Conservation (phyloP, 352 stramenopile species). For the Blastocystis sp. region DNA sequence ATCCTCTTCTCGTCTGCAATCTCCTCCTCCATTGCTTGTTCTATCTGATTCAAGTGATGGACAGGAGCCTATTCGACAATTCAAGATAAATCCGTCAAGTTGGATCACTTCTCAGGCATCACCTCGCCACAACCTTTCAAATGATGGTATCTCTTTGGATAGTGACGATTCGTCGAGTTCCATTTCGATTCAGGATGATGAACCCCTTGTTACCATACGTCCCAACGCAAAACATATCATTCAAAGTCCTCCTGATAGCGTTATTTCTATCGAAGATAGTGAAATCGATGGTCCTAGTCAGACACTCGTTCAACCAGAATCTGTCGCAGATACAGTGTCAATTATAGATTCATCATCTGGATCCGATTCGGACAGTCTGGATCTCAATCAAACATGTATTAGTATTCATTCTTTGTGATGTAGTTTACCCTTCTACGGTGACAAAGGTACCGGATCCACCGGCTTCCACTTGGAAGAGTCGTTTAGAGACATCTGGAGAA, state of each 20-base stretch:
- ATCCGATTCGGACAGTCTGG: no score
- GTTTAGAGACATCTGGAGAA: neutral
- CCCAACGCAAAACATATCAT: neutral
- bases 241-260: neutral
- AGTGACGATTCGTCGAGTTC: neutral
- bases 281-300: neutral
- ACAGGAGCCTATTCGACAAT: neutral
- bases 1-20: no score
- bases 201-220: neutral
- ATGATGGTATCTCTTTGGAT: no score
- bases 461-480: no score
- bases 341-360: no score
- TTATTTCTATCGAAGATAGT: neutral
- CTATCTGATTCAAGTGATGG: constrained; percentile 29
- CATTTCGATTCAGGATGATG: neutral
- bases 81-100: neutral
- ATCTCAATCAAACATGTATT: no score
- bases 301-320: no score
- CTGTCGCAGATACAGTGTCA: no score
- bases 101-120: neutral
- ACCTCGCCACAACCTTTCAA: neutral
- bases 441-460: no score
- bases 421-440: no score
- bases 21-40: neutral
- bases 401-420: no score